Evolutionary conservation across 1,139 yeast species (phyloP), one percentile per base, ranked within the genome.

Genomic region (Geotrichum fermentans): DNA sequence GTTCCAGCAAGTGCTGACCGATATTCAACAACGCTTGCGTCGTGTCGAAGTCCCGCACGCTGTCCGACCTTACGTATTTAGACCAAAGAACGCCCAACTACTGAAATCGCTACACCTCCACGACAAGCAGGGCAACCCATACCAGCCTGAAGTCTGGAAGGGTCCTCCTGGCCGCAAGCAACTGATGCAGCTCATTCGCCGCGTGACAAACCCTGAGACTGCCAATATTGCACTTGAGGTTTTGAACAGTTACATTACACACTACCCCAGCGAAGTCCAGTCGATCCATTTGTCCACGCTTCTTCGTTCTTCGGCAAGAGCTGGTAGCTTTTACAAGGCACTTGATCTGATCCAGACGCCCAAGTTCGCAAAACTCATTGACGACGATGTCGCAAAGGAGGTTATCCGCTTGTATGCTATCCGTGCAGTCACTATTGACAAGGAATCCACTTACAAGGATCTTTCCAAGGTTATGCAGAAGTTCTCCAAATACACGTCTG

Each of bases 371-470:
- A 30, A 32, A 13, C 35, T 44, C 7, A 26, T 50, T 17, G 30
- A 43, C 41, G 17, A 3, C 8, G 44, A 33, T 1, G 43, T 41
- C 11, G 43, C 40, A 4, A 24, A 39, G 14, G 53, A 50, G 24
- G 39, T 37, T n/a, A 21, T 50, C n/a, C 45, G 53, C n/a, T 14
- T 50, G 21, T 47, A 44, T 22, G 45, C 53, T 17, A 44, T 50
- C 26, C 43, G 51, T 24, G 51, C 53, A 10, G 51, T 40, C 7
- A 41, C 51, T 10, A 30, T 50, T 29, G 40, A 40, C 32, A 45
- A 43, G 18, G 28, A 18, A 11, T 24, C 39, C 2, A 42, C 45
- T 28, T 43, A 33, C 39, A 45, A 39, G 22, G 47, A 42, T 20
- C 29, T 49, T 10, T 17, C 35, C 16, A 50, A 40, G 36, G 17